phyloP scores from a whole-genome alignment of 169 alveolate species.

The Plasmodium knowlesi region DNA sequence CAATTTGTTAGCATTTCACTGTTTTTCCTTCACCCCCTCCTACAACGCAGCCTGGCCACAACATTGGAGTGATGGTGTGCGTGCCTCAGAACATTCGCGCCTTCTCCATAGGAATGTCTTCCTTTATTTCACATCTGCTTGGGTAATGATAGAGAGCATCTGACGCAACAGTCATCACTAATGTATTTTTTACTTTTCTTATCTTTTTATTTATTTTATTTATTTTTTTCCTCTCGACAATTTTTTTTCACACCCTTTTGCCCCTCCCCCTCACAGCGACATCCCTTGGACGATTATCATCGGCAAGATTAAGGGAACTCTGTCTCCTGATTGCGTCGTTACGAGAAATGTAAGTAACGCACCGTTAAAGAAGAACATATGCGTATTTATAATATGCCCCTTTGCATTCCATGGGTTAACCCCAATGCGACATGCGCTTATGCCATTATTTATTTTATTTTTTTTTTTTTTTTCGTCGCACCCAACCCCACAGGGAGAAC shows the following conservation, averaged over 20 bases:
- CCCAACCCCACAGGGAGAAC: slow-evolving; percentile 28
- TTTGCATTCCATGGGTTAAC: not conserved
- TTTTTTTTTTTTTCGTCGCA: not conserved
- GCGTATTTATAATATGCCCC: not conserved
- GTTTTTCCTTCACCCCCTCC: not conserved
- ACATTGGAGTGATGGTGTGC: slow-evolving; percentile 41
- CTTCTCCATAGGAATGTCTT: slow-evolving; percentile 56
- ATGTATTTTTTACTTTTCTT: not conserved
- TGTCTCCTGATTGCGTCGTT: slow-evolving; percentile 56
- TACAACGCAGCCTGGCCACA: slow-evolving; percentile 36
- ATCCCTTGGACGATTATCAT: slow-evolving; percentile 62
- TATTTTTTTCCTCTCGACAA: not conserved
- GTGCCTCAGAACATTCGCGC: slow-evolving; percentile 39
- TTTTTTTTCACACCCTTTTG: not conserved
- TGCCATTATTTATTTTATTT: not conserved
- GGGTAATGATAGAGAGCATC: not conserved
- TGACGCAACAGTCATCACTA: not conserved
- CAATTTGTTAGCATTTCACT: not conserved
- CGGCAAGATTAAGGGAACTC: slow-evolving; percentile 57
- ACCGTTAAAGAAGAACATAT: not conserved
- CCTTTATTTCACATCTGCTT: slow-evolving; percentile 48
- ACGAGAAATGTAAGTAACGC: slow-evolving; percentile 53
- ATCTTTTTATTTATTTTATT: not conserved
- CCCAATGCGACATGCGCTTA: not conserved
- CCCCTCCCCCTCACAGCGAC: slow-evolving; percentile 7